Base-by-base conservation (phyloP, 1,284 basidiomycete genomes). In the Austroboletus novae-zelandiae region DNA sequence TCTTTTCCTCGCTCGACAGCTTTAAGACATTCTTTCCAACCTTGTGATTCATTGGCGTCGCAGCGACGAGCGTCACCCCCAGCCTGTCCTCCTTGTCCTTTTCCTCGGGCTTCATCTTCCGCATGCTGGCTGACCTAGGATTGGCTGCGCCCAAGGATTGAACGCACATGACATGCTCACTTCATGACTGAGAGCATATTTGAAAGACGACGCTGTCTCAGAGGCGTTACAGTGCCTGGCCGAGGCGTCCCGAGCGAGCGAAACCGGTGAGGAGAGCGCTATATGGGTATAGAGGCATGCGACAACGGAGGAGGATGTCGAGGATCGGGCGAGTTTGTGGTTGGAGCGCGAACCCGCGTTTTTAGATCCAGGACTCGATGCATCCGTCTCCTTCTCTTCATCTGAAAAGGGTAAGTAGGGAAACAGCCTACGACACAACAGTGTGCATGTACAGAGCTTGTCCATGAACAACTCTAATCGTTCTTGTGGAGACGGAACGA, bases 141-240 rank as follows among this genome's bases (percentile, higher is more conserved):
- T n/a, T n/a, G n/a, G n/a, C n/a, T n/a, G n/a, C n/a, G n/a, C n/a
- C n/a, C n/a, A n/a, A n/a, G 57, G 58, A 59, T 81, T 84, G 70
- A 89, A 86, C 20, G 70, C 77, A 20, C 82, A 77, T 13, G 80
- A 81, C 86, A 89, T 89, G 66, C 83, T 88, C 56, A 89, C 74
- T 64, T 89, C 86, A 31, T 83, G 74, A 50, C 75, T 79, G 17
- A 87, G 65, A 5, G 75, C 66, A 9, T 76, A 73, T 55, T 78
- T 79, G 59, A 66, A 76, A 69, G 37, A 65, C 57, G 53, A 72
- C 64, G 52, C 69, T 64, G 57, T 72, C 69, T 44, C 53, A 0
- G 56, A 50, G 14, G 40, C 57, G 49, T 20, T 73, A 20, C 76
- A 72, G 30, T 77, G 72, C 56, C 74, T 72, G 18, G 73, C 70